Percentiles rank a stretch among this genome's conserved stretches.
These are phyloP conservation scores for Neurospora sp. DNA, from an alignment of 495 filamentous ascomycete genomes.

Conservation along the genomic window DNA sequence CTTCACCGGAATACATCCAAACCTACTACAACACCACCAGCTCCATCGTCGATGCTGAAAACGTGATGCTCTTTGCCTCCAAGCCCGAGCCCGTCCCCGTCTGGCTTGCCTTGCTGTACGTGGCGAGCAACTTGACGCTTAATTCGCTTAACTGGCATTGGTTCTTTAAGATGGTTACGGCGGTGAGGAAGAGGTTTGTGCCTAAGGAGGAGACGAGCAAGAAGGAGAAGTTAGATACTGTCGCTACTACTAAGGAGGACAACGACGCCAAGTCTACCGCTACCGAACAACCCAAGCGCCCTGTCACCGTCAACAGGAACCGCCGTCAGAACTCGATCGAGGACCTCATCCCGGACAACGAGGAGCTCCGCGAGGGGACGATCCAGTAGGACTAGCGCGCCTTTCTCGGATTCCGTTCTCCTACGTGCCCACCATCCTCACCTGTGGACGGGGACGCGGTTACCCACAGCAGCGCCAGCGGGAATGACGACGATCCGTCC, in stretches of 20 bases:
- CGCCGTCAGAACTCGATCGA: conserved; percentile 15
- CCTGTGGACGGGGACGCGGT: not conserved
- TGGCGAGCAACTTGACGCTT: conserved; percentile 66
- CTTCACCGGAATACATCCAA: conserved; percentile 20
- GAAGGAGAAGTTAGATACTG: conserved; percentile 6
- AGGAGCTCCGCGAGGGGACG: conserved; percentile 23
- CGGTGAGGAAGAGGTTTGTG: conserved; percentile 82
- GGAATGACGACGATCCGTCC: not conserved
- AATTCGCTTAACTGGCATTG: conserved; percentile 90
- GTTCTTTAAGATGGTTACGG: conserved; percentile 95
- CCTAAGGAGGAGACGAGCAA: conserved; percentile 29
- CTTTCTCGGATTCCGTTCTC: not conserved
- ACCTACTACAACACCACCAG: conserved; percentile 21
- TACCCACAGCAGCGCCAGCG: not conserved
- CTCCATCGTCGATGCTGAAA: conserved; percentile 24
- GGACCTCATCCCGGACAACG: conserved; percentile 24
- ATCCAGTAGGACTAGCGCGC: conserved; percentile 15
- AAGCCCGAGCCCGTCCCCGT: conserved; percentile 49
- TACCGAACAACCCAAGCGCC: not conserved
- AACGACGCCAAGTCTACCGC: not conserved
- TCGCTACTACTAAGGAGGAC: not conserved
- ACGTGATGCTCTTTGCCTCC: conserved; percentile 37
- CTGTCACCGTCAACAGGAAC: not conserved
- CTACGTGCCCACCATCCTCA: not conserved
- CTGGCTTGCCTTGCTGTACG: conserved; percentile 73